A percentile compares a stretch with the other conserved stretches of the same genome.
phyloP scores from a whole-genome alignment of 2,329 filamentous ascomycete species.

The Ambrosiella xylebori region DNA sequence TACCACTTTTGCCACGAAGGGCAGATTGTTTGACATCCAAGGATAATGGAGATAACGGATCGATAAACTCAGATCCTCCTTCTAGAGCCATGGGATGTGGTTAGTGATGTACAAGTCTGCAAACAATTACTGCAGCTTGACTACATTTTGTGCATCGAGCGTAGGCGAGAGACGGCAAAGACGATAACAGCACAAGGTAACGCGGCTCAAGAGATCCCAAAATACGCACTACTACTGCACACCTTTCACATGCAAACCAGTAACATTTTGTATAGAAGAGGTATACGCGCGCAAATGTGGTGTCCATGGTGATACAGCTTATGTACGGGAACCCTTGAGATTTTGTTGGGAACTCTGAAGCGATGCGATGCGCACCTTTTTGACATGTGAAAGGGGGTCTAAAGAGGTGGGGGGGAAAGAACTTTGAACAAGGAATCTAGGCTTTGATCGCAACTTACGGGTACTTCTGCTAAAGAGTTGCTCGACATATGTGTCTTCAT shows the following conservation, averaged over 20 bases:
- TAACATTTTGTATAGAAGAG: background rate
- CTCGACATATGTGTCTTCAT: no score
- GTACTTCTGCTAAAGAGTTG: background rate
- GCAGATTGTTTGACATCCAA: background rate
- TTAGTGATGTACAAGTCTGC: background rate
- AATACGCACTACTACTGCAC: no score
- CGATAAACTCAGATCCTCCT: background rate
- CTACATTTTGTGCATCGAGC: background rate
- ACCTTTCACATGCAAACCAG: background rate
- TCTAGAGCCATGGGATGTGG: background rate
- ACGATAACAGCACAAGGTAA: background rate
- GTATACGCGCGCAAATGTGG: background rate
- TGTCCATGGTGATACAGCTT: background rate
- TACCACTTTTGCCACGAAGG: background rate
- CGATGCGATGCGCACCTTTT: background rate
- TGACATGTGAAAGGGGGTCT: slow-evolving; percentile 8
- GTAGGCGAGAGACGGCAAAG: background rate
- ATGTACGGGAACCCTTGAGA: background rate
- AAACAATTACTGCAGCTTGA: background rate
- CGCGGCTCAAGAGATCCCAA: background rate
- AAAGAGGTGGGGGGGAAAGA: background rate
- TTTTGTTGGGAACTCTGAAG: slow-evolving; percentile 4
- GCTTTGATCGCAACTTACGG: no score
- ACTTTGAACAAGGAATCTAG: no score
- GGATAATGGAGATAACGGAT: background rate